Conservation (phyloP, 169 alveolate genomes). For the Theileria orientalis region DNA sequence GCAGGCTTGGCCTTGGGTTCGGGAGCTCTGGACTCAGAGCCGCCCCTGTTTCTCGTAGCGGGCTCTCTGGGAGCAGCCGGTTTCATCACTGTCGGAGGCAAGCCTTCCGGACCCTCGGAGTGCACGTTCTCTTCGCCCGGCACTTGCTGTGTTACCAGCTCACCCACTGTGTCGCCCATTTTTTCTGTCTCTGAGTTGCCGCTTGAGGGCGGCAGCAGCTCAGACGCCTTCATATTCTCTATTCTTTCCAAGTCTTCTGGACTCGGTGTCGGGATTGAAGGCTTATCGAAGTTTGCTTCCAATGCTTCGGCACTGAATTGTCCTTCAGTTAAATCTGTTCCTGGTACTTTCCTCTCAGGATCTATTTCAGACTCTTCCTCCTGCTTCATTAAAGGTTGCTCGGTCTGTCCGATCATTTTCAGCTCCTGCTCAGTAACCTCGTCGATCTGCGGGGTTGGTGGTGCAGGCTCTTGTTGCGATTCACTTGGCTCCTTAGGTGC, state of each 20-base stretch:
- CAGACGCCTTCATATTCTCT: too few species aligned
- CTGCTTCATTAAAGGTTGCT: neutral
- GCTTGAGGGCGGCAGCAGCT: too few species aligned
- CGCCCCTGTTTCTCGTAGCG: too few species aligned
- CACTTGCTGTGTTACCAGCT: neutral
- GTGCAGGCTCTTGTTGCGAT: neutral
- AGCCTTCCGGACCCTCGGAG: too few species aligned
- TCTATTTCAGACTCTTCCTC: conserved; percentile 5
- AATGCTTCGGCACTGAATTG: neutral
- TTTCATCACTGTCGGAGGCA: neutral
- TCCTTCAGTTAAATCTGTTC: neutral
- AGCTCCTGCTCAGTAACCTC: neutral
- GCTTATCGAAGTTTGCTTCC: neutral
- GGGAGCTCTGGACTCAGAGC: too few species aligned
- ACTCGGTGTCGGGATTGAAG: neutral
- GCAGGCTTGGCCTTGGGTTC: too few species aligned
- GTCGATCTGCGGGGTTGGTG: too few species aligned
- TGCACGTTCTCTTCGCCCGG: neutral
- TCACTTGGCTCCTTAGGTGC: neutral
- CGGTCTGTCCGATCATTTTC: neutral
- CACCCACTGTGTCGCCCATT: neutral
- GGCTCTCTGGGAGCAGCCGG: too few species aligned
- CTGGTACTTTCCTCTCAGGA: neutral
- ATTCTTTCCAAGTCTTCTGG: neutral
- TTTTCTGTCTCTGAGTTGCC: too few species aligned